These are phyloP conservation scores for Quercus aquifolioides DNA, from an alignment of 306 rosid species.

Conservation along the genomic window DNA sequence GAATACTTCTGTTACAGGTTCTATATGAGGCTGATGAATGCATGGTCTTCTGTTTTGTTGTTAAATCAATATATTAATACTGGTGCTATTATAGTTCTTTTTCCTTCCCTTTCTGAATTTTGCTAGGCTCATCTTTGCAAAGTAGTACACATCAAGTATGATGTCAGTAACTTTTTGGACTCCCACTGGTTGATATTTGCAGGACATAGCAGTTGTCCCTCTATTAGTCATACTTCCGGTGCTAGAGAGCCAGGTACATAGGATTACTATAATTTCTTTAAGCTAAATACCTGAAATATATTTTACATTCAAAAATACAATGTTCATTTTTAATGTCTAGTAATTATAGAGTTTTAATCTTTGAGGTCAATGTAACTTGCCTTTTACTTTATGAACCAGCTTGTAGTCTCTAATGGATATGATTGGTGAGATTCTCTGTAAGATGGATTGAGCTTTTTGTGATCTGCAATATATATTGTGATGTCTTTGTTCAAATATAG, in stretches of 20 bases:
- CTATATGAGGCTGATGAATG: constrained; percentile 15
- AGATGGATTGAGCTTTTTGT: not conserved
- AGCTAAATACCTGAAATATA: not conserved
- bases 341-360: not conserved
- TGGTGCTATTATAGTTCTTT: constrained; percentile 12
- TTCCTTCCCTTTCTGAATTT: constrained; percentile 28
- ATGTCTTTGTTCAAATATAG: not conserved
- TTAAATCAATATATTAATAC: constrained; percentile 10
- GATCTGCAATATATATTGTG: not conserved
- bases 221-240: constrained; percentile 96
- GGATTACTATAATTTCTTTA: constrained; percentile 5
- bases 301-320: not conserved
- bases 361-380: not conserved
- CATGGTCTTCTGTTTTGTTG: constrained; percentile 17
- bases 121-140: constrained; percentile 19
- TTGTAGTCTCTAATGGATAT: not conserved
- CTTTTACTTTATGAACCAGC: not conserved
- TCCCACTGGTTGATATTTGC: constrained; percentile 47
- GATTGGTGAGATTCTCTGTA: not conserved
- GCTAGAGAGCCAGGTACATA: constrained; percentile 91
- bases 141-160: constrained; percentile 5
- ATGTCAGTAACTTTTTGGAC: constrained; percentile 24
- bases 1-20: constrained; percentile 97
- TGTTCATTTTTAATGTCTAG: not conserved
- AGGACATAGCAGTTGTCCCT: constrained; percentile 99